Conservation (phyloP, 495 filamentous ascomycete genomes). For the Baudoinia panamericana region DNA sequence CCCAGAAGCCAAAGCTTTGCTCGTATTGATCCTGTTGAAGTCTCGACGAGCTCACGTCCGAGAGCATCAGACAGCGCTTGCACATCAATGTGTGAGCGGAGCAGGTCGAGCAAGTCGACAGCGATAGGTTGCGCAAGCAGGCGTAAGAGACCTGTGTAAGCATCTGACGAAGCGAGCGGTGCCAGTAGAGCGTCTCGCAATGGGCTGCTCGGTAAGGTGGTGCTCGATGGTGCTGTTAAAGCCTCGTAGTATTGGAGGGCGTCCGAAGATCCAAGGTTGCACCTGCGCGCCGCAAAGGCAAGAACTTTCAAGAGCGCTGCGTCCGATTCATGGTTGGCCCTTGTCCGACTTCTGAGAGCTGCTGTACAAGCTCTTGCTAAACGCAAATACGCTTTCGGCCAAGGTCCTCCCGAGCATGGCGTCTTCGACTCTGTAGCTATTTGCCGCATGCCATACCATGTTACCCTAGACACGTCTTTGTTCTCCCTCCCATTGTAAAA, state of each 20-base stretch:
- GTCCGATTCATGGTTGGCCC: slow-evolving; percentile 6
- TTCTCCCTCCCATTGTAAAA: slow-evolving; percentile 24
- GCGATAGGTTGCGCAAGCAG: slow-evolving; percentile 15
- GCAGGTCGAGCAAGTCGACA: slow-evolving; percentile 14
- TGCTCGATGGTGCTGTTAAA: slow-evolving; percentile 21
- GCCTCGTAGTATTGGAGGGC: slow-evolving; percentile 26
- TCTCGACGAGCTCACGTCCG: not conserved
- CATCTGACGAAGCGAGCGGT: slow-evolving; percentile 7
- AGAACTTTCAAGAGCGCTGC: slow-evolving; percentile 2
- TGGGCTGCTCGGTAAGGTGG: slow-evolving; percentile 2
- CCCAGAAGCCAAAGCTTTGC: slow-evolving; percentile 56
- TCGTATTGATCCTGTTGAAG: slow-evolving; percentile 22
- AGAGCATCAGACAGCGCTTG: slow-evolving; percentile 9
- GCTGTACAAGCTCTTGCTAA: slow-evolving; percentile 23
- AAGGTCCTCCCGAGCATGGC: slow-evolving; percentile 21
- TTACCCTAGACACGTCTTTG: slow-evolving; percentile 28
- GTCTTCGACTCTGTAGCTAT: slow-evolving; percentile 18
- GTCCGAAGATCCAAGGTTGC: slow-evolving; percentile 18
- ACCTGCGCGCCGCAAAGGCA: slow-evolving; percentile 18
- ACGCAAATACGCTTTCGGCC: slow-evolving; percentile 27
- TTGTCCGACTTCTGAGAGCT: slow-evolving; percentile 13
- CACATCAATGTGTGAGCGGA: slow-evolving; percentile 10
- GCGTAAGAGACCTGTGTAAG: slow-evolving; percentile 15
- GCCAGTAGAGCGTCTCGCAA: slow-evolving; percentile 15
- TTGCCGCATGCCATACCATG: slow-evolving; percentile 26